Conservation (phyloP, 2,329 filamentous ascomycete genomes). For the Fusarium sp. region DNA sequence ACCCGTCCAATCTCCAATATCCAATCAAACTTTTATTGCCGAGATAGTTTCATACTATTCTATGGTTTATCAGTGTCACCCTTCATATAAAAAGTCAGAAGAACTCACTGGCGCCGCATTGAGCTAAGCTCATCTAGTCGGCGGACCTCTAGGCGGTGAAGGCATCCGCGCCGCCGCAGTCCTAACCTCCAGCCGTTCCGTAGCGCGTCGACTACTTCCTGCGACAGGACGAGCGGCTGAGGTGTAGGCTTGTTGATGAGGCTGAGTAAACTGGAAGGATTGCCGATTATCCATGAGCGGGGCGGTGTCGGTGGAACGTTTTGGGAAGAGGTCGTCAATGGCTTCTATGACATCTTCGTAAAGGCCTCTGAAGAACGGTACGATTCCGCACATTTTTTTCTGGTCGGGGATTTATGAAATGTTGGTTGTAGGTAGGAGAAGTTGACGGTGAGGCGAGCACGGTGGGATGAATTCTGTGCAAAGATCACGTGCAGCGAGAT, state of each 20-base stretch:
- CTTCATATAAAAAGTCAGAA: not conserved
- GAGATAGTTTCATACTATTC: not conserved
- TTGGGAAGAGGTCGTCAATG: constrained; percentile 28
- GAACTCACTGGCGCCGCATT: not conserved
- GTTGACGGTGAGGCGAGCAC: not conserved
- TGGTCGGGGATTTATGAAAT: not conserved
- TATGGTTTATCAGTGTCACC: not conserved
- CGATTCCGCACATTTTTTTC: constrained; percentile 20
- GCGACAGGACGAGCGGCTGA: constrained; percentile 6
- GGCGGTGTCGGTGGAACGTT: constrained; percentile 6
- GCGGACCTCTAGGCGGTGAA: not conserved
- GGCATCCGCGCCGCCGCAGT: constrained; percentile 15
- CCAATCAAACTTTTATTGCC: not conserved
- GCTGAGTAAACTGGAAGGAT: constrained; percentile 7
- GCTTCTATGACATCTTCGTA: constrained; percentile 25
- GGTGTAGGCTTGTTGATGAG: constrained; percentile 9
- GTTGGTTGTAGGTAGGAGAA: not conserved
- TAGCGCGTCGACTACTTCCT: not conserved
- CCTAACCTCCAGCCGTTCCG: not conserved
- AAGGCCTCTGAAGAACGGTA: constrained; percentile 5
- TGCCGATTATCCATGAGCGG: constrained; percentile 8
- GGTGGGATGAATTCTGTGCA: not conserved
- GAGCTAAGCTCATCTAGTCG: constrained; percentile 4
- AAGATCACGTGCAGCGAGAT: constrained; percentile 10
- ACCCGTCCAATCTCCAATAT: no score